These are phyloP conservation scores for Hyphodiscus sp. DNA, from an alignment of 2,329 filamentous ascomycete species.

Conservation along the genomic window DNA sequence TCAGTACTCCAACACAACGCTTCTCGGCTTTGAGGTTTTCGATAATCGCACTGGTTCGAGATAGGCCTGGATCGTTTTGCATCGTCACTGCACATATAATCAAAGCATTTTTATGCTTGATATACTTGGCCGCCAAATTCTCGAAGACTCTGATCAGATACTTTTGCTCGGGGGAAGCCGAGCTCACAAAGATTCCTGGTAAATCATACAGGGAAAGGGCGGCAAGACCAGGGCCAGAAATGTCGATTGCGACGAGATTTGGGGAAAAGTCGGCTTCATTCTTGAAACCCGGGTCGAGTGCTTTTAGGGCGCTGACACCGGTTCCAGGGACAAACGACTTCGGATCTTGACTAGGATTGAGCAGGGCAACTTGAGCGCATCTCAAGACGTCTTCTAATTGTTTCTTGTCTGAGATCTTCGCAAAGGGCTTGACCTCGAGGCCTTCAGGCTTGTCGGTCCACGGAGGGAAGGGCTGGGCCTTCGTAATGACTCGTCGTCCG, in stretches of 20 bases:
- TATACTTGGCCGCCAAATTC: slow-evolving; percentile 64
- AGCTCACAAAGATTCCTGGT: slow-evolving; percentile 72
- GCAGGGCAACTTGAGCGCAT: slow-evolving; percentile 69
- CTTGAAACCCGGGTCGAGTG: slow-evolving; percentile 23
- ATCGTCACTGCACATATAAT: slow-evolving; percentile 74
- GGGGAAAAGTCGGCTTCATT: slow-evolving; percentile 66
- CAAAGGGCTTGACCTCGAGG: slow-evolving; percentile 48
- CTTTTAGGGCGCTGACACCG: slow-evolving; percentile 29
- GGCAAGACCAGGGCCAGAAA: slow-evolving; percentile 63
- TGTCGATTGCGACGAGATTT: slow-evolving; percentile 71
- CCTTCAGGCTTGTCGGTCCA: slow-evolving; percentile 48
- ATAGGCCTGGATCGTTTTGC: slow-evolving; percentile 72
- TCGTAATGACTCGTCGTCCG: slow-evolving; percentile 1
- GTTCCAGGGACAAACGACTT: slow-evolving; percentile 35
- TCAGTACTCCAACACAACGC: slow-evolving; percentile 69
- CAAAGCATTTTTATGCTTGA: slow-evolving; percentile 62
- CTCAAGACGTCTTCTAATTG: slow-evolving; percentile 62
- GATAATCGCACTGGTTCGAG: slow-evolving; percentile 61
- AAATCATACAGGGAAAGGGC: slow-evolving; percentile 80
- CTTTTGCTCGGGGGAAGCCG: slow-evolving; percentile 58
- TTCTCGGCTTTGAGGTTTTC: slow-evolving; percentile 46
- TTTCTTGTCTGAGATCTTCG: slow-evolving; percentile 51
- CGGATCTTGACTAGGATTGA: slow-evolving; percentile 56
- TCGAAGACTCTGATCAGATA: slow-evolving; percentile 62
- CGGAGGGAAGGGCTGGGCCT: slow-evolving; percentile 49